Evolutionary conservation across 2,329 filamentous ascomycete species (phyloP).

Genomic region (Cryphonectria naterciae): DNA sequence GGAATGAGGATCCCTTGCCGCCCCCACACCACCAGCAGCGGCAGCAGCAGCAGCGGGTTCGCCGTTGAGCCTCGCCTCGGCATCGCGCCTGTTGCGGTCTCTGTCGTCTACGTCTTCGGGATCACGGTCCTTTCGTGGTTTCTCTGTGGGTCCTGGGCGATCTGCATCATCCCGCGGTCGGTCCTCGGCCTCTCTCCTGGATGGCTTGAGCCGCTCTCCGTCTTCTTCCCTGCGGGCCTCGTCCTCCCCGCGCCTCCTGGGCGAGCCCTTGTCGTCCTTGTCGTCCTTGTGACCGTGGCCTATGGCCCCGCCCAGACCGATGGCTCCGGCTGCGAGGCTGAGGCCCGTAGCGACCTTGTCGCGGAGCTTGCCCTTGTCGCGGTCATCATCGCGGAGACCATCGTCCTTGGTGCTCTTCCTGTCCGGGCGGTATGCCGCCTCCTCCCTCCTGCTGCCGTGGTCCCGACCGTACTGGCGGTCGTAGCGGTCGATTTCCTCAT

Average conservation of each 20-base stretch:
- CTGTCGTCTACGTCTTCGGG: slow-evolving; percentile 31
- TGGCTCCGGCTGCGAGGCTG: slow-evolving; percentile 52
- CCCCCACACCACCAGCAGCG: too few relatives aligned
- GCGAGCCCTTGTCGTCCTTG: slow-evolving; percentile 39
- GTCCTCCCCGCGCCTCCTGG: slow-evolving; percentile 37
- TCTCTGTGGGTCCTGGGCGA: slow-evolving; percentile 18
- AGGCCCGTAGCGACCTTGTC: slow-evolving; percentile 55
- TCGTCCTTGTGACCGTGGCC: slow-evolving; percentile 47
- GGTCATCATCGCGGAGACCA: slow-evolving; percentile 39
- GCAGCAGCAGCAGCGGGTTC: slow-evolving; percentile 36
- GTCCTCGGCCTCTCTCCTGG: slow-evolving; percentile 32
- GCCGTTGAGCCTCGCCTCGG: slow-evolving; percentile 43
- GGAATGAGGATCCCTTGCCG: slow-evolving; percentile 45
- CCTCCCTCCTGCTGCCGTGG: slow-evolving; percentile 24
- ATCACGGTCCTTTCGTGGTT: slow-evolving; percentile 29
- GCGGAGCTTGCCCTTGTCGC: slow-evolving; percentile 47
- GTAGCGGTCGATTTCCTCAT: slow-evolving; percentile 36
- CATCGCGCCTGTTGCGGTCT: slow-evolving; percentile 43
- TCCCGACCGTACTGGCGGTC: slow-evolving; percentile 25
- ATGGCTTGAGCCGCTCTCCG: slow-evolving; percentile 29
- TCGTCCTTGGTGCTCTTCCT: slow-evolving; percentile 35
- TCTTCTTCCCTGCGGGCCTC: slow-evolving; percentile 30
- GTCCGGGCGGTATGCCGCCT: slow-evolving; percentile 28
- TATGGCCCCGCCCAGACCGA: slow-evolving; percentile 46
- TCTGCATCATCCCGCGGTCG: slow-evolving; percentile 31